Percentiles rank a stretch among this genome's conserved stretches.
Conservation (phyloP, 305 asterid genomes). For the Coffea humblotiana region DNA sequence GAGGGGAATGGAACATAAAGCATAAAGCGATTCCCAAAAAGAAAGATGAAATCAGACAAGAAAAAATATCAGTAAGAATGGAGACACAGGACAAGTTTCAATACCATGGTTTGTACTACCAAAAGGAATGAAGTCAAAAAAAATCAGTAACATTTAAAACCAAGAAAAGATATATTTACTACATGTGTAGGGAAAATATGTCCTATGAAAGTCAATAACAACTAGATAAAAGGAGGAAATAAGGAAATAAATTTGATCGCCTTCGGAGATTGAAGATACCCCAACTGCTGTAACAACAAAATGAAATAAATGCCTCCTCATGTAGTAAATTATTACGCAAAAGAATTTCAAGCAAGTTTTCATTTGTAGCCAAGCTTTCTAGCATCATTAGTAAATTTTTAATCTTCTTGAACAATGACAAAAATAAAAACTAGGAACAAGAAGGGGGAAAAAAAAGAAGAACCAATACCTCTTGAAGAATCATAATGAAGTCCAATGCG, state of each 20-base stretch:
- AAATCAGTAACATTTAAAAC: neutral
- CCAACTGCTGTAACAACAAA: neutral
- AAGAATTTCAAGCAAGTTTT: neutral
- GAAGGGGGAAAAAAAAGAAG: neutral
- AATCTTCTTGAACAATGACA: neutral
- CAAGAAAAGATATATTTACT: neutral
- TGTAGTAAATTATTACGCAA: neutral
- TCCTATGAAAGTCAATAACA: no score
- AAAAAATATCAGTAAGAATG: neutral
- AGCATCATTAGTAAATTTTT: neutral
- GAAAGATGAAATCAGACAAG: neutral
- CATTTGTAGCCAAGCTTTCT: neutral
- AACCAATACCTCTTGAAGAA: conserved; percentile 62
- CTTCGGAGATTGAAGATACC: neutral
- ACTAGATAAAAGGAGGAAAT: neutral
- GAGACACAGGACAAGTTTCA: neutral
- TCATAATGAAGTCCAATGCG: conserved; percentile 72
- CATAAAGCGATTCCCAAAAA: neutral
- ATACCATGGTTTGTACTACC: neutral
- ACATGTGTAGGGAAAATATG: neutral
- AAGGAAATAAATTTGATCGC: neutral
- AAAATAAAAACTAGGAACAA: conserved; percentile 9
- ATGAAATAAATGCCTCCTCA: conserved; percentile 1
- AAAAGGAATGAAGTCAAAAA: neutral
- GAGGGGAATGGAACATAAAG: neutral